phyloP scores from a whole-genome alignment of 768 basidiomycete species.

The Pulveroboletus ravenelii region DNA sequence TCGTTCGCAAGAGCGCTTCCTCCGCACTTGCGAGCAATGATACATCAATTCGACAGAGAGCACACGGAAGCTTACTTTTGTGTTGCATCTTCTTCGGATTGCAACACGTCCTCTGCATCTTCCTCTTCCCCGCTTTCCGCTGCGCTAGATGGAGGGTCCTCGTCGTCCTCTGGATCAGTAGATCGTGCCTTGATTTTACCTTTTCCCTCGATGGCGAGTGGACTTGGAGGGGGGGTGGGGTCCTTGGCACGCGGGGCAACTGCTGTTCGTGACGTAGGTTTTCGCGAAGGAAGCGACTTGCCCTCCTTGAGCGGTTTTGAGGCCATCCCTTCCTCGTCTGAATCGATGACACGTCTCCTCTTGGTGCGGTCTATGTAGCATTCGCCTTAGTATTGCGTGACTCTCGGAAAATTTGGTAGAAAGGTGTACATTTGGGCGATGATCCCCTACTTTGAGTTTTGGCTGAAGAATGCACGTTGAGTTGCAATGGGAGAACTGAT shows the following conservation, averaged over 20 bases:
- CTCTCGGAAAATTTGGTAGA: background rate
- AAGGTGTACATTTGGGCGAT: constrained; percentile 18
- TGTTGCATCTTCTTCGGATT: constrained; percentile 49
- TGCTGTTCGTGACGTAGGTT: background rate
- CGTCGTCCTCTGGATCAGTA: constrained; percentile 28
- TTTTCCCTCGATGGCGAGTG: constrained; percentile 12
- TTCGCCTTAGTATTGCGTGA: background rate
- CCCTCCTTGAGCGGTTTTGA: constrained; percentile 2
- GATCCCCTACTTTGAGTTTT: constrained; percentile 37
- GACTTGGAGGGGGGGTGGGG: constrained; percentile 1
- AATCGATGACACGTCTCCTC: constrained; percentile 49
- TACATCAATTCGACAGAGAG: background rate
- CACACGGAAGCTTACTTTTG: constrained; percentile 48
- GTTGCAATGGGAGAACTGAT: background rate
- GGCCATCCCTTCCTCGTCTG: constrained; percentile 44
- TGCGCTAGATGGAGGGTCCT: constrained; percentile 29
- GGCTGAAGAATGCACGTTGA: constrained; percentile 18
- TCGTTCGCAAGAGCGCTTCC: constrained; percentile 52
- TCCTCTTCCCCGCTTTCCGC: constrained; percentile 42
- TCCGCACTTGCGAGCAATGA: constrained; percentile 49
- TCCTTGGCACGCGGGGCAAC: background rate
- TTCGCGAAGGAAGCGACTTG: background rate
- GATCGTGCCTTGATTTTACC: constrained; percentile 15
- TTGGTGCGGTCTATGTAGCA: constrained; percentile 35
- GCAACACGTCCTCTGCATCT: constrained; percentile 34